These are phyloP conservation scores for Pichia sp. DNA, from an alignment of 1,139 yeast genomes.

Conservation along the genomic window DNA sequence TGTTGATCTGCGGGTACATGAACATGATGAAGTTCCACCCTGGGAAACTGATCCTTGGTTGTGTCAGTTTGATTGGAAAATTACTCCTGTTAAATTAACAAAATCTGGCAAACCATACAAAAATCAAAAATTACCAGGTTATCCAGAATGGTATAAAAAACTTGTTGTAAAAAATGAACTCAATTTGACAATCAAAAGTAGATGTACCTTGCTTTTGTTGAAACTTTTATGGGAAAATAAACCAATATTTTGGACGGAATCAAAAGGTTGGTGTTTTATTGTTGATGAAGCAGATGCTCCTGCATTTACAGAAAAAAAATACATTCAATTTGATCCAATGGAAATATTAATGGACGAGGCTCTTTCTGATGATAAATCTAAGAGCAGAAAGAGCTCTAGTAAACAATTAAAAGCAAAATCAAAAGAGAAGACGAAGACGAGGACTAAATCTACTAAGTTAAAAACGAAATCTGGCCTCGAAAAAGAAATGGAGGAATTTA, in stretches of 20 bases:
- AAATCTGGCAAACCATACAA: conserved; percentile 75
- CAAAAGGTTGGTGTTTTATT: conserved; percentile 84
- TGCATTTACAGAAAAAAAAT: conserved; percentile 46
- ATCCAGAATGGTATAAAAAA: conserved; percentile 89
- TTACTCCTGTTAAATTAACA: conserved; percentile 52
- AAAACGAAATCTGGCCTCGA: neutral
- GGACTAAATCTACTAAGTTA: neutral
- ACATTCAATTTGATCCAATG: conserved; percentile 28
- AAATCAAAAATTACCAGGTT: conserved; percentile 79
- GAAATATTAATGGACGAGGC: neutral
- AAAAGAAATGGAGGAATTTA: neutral
- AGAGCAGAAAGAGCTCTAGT: too few species aligned
- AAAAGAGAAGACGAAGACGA: neutral
- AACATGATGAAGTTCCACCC: conserved; percentile 32
- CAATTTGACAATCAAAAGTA: conserved; percentile 61
- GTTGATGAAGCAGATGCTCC: conserved; percentile 38
- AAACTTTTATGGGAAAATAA: conserved; percentile 79
- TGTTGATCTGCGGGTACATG: conserved; percentile 31
- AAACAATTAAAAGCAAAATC: neutral
- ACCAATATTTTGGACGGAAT: conserved; percentile 70
- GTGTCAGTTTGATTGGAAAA: conserved; percentile 80
- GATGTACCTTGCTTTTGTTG: conserved; percentile 71
- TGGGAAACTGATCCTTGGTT: conserved; percentile 75
- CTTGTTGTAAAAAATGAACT: conserved; percentile 51
- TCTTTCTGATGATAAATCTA: neutral